phyloP scores from a whole-genome alignment of 495 filamentous ascomycete species.

The Aspergillus mulundensis region DNA sequence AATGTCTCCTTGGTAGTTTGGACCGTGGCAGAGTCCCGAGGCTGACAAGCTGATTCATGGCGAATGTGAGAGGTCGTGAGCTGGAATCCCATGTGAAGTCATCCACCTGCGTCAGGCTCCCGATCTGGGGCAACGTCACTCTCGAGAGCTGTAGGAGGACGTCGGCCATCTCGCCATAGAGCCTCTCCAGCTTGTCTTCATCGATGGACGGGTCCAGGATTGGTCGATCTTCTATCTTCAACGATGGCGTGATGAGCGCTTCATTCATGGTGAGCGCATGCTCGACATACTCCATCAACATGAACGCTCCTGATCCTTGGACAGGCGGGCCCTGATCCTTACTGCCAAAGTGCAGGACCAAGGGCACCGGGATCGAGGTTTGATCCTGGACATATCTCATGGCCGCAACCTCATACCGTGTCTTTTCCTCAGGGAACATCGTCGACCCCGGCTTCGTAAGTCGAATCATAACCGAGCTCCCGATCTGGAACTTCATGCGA shows the following conservation, averaged over 20 bases:
- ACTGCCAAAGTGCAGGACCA: slow-evolving; percentile 31
- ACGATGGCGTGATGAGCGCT: neutral
- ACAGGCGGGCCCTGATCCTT: neutral
- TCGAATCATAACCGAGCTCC: neutral
- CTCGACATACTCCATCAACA: slow-evolving; percentile 7
- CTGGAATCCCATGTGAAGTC: neutral
- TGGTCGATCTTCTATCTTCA: neutral
- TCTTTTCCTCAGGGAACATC: slow-evolving; percentile 31
- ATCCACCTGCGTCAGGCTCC: neutral
- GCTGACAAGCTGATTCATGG: neutral
- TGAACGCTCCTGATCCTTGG: slow-evolving; percentile 4
- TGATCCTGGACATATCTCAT: slow-evolving; percentile 33
- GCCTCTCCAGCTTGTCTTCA: too few relatives aligned
- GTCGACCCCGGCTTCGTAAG: slow-evolving; percentile 9
- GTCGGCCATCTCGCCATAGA: too few relatives aligned
- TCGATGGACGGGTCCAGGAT: too few relatives aligned
- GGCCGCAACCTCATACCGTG: slow-evolving; percentile 30
- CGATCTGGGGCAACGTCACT: too few relatives aligned
- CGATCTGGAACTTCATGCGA: neutral
- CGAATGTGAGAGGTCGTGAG: neutral
- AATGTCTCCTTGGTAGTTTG: too few relatives aligned
- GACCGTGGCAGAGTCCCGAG: neutral
- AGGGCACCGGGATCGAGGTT: slow-evolving; percentile 38
- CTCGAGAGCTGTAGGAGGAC: too few relatives aligned
- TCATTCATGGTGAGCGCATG: neutral